Percentiles rank a stretch among this genome's conserved stretches.
These are phyloP conservation scores for Phytopythium litorale DNA, from an alignment of 352 stramenopile species.

Conservation along the genomic window DNA sequence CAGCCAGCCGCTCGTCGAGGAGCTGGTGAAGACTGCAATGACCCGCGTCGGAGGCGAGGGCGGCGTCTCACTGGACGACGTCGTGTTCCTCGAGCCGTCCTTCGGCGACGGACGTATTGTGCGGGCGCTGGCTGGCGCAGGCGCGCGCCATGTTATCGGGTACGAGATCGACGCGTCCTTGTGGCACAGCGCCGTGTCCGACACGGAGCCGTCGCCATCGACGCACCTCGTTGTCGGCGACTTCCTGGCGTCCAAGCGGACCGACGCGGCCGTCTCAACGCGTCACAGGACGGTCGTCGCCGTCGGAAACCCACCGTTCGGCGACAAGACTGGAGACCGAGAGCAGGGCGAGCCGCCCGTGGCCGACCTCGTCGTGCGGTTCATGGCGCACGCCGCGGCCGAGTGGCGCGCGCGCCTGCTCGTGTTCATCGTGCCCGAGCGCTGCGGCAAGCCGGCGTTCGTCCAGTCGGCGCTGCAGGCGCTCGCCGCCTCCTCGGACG, in stretches of 20 bases:
- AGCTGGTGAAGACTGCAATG: conserved; percentile 27
- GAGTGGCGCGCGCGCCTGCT: conserved; percentile 51
- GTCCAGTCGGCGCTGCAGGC: conserved; percentile 29
- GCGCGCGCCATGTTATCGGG: conserved; percentile 39
- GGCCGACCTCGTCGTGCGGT: conserved; percentile 49
- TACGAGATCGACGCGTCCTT: conserved; percentile 56
- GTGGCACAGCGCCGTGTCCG: conserved; percentile 12
- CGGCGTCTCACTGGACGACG: conserved; percentile 7
- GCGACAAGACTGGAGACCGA: conserved; percentile 17
- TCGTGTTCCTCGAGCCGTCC: conserved; percentile 67
- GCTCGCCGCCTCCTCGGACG: conserved; percentile 8
- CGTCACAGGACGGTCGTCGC: conserved; percentile 25
- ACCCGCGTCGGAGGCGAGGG: conserved; percentile 10
- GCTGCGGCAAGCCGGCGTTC: conserved; percentile 42
- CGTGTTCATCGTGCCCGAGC: conserved; percentile 68
- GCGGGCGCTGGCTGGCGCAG: conserved; percentile 26
- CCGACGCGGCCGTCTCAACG: neutral
- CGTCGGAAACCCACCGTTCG: conserved; percentile 72
- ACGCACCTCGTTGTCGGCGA: conserved; percentile 21
- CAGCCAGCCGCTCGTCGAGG: conserved; percentile 31
- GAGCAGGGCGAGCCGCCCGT: conserved; percentile 1
- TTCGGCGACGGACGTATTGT: conserved; percentile 67
- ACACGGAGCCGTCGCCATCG: neutral
- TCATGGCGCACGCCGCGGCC: conserved; percentile 39
- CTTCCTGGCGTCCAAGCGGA: conserved; percentile 43